These are phyloP conservation scores for Malus sieversii DNA, from an alignment of 306 rosid genomes.

Conservation along the genomic window DNA sequence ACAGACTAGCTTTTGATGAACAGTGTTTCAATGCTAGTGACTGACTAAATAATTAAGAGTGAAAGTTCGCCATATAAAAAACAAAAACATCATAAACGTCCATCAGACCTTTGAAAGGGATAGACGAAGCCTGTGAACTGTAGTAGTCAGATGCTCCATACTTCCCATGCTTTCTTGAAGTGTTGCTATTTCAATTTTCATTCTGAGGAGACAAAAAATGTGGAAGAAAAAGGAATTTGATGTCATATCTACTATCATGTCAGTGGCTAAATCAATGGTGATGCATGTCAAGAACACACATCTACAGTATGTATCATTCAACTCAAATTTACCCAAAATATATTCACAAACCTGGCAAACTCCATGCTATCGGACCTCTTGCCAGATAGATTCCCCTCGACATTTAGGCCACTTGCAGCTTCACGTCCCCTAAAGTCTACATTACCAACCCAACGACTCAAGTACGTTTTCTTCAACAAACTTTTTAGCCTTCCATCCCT, in stretches of 20 bases:
- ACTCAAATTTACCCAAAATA: conserved; percentile 14
- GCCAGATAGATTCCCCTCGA: conserved; percentile 34
- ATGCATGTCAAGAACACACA: conserved; percentile 10
- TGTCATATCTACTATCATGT: conserved; percentile 3
- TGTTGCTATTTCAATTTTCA: conserved; percentile 82
- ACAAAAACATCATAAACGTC: not conserved
- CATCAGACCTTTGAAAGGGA: conserved; percentile 57
- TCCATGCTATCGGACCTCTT: conserved; percentile 59
- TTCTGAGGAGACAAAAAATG: conserved; percentile 28
- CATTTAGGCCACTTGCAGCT: conserved; percentile 29
- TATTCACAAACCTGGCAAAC: conserved; percentile 68
- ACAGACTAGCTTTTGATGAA: not conserved
- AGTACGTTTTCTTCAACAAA: conserved; percentile 73
- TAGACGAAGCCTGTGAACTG: conserved; percentile 75
- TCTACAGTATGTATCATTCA: conserved; percentile 17
- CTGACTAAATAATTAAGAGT: not conserved
- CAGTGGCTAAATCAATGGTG: not conserved
- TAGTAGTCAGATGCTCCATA: conserved; percentile 62
- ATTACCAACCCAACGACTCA: conserved; percentile 77
- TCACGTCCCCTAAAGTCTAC: conserved; percentile 45
- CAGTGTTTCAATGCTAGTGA: not conserved
- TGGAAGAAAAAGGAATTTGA: conserved; percentile 4
- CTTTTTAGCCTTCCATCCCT: conserved; percentile 63
- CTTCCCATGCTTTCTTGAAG: conserved; percentile 80
- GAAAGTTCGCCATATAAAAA: not conserved